Conservation (phyloP, 805 yeast genomes). For the Pichia rugopelliculosa region DNA sequence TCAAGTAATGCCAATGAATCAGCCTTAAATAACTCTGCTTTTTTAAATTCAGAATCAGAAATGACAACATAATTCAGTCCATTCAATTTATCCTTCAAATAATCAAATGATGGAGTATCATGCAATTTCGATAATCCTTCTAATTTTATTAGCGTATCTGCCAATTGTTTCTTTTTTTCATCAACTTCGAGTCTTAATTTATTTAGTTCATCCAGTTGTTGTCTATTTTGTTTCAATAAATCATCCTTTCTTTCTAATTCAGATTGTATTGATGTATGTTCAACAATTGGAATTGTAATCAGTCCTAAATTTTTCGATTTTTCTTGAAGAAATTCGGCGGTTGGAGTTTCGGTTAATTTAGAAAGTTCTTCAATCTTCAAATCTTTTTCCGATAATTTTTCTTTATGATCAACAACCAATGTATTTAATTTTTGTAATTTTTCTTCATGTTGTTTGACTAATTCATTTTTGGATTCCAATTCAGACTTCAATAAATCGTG, state of each 20-base stretch:
- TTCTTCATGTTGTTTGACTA: not conserved
- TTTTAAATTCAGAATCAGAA: not conserved
- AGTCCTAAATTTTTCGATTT: conserved; percentile 13
- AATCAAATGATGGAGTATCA: conserved; percentile 11
- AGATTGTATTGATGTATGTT: conserved; percentile 9
- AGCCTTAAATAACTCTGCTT: not conserved
- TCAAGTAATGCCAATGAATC: not conserved
- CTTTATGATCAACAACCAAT: too few relatives aligned
- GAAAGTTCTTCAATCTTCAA: not conserved
- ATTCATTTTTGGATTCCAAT: conserved; percentile 3
- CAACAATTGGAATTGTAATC: conserved; percentile 16
- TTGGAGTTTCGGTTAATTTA: conserved; percentile 15
- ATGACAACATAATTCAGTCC: not conserved
- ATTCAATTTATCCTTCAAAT: conserved; percentile 3
- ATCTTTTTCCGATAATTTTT: too few relatives aligned
- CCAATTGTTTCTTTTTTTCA: conserved; percentile 1
- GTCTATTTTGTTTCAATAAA: not conserved
- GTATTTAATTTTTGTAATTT: conserved; percentile 9
- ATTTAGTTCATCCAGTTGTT: conserved; percentile 9
- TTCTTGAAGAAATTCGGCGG: conserved; percentile 21
- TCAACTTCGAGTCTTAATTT: conserved; percentile 7
- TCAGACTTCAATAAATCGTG: conserved; percentile 9
- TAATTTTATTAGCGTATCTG: not conserved
- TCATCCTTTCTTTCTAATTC: conserved; percentile 7
- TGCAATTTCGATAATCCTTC: not conserved